These are phyloP conservation scores for Aspergillus panamensis DNA, from an alignment of 495 filamentous ascomycete genomes.

Conservation along the genomic window DNA sequence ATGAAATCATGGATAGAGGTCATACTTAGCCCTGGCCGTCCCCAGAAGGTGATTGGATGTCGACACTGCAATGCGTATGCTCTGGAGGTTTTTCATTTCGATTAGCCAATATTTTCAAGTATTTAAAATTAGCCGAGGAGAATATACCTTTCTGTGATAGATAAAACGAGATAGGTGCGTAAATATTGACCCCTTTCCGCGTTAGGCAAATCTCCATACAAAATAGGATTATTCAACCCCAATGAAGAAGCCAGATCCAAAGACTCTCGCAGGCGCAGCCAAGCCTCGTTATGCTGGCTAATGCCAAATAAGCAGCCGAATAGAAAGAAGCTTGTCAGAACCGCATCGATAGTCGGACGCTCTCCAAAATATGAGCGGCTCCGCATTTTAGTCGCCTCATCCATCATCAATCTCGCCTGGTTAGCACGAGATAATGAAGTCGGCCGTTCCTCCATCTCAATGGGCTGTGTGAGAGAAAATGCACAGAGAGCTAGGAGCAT, in stretches of 20 bases:
- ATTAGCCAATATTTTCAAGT: not conserved
- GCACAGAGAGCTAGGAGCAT: conserved; percentile 70
- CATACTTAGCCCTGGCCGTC: conserved; percentile 37
- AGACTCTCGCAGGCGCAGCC: conserved; percentile 59
- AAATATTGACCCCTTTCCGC: conserved; percentile 44
- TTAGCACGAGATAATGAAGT: conserved; percentile 46
- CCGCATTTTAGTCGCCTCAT: conserved; percentile 73
- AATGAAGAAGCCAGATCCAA: conserved; percentile 55
- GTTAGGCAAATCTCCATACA: conserved; percentile 43
- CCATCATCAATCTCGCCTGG: conserved; percentile 59
- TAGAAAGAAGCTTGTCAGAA: conserved; percentile 76
- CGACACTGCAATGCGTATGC: conserved; percentile 70
- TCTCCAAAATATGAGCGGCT: conserved; percentile 75
- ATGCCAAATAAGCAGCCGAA: conserved; percentile 74
- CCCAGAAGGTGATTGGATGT: conserved; percentile 41
- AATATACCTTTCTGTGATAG: conserved; percentile 54
- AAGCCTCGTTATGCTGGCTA: conserved; percentile 52
- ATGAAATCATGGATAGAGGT: conserved; percentile 39
- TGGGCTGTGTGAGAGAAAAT: conserved; percentile 83
- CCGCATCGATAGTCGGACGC: conserved; percentile 61
- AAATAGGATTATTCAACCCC: conserved; percentile 54
- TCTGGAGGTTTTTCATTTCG: conserved; percentile 27
- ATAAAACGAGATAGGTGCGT: conserved; percentile 55
- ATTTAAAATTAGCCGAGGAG: not conserved
- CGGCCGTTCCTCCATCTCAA: conserved; percentile 47